These are phyloP conservation scores for Pythium phragmitis DNA, from an alignment of 352 stramenopile genomes.

Conservation along the genomic window DNA sequence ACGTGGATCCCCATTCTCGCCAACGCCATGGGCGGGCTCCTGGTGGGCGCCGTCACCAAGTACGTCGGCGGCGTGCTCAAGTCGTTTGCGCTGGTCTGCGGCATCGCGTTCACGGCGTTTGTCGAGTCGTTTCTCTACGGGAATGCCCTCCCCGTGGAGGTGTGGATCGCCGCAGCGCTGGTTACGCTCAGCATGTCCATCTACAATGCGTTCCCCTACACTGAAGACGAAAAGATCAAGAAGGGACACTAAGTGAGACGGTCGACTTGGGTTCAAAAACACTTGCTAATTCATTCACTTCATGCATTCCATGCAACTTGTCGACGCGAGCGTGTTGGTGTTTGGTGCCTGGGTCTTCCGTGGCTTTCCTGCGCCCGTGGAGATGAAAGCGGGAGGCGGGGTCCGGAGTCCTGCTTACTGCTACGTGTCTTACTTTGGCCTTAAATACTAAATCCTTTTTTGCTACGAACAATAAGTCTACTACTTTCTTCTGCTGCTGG, in stretches of 20 bases:
- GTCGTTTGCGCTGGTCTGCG: conserved; percentile 86
- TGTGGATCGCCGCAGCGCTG: conserved; percentile 69
- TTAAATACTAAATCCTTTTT: conserved; percentile 27
- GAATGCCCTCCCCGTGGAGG: conserved; percentile 50
- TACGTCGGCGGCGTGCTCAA: conserved; percentile 90
- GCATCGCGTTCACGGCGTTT: conserved; percentile 86
- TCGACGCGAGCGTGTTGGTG: too few relatives aligned
- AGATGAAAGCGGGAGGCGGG: background rate
- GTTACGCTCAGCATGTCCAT: conserved; percentile 68
- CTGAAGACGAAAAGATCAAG: conserved; percentile 39
- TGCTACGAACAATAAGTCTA: conserved; percentile 20
- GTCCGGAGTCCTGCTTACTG: background rate
- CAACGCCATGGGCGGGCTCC: conserved; percentile 77
- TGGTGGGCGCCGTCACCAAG: conserved; percentile 89
- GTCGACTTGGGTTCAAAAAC: background rate
- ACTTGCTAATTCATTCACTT: conserved; percentile 10
- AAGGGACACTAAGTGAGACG: background rate
- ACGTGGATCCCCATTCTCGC: conserved; percentile 81
- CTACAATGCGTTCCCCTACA: conserved; percentile 74
- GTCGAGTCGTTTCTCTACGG: conserved; percentile 76
- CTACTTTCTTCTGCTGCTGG: conserved; percentile 6
- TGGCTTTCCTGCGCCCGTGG: background rate
- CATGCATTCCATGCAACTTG: conserved; percentile 7
- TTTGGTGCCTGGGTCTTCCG: background rate
- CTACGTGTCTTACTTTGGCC: conserved; percentile 15